A percentile compares a stretch with the other conserved stretches of the same genome.
phyloP scores from a whole-genome alignment of 441 rosid genomes.

The Pelargonium fulgidum region DNA sequence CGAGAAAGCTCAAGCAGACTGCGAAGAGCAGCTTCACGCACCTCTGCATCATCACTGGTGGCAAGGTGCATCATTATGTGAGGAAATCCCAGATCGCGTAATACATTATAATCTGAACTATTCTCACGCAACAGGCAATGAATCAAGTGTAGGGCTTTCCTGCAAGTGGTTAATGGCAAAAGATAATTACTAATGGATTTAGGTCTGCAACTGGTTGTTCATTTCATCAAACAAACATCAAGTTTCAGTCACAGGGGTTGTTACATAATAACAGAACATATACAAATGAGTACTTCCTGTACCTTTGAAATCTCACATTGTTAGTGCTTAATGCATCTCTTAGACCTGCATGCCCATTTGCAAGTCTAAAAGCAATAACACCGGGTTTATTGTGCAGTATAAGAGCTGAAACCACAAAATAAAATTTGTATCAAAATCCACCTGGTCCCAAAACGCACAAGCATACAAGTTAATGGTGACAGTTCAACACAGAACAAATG shows the following conservation, averaged over 20 bases:
- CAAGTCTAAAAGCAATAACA: conserved; percentile 71
- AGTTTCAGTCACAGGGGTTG: no score
- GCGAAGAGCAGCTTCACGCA: conserved; percentile 78
- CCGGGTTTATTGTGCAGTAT: conserved; percentile 77
- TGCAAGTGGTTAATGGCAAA: conserved; percentile 22
- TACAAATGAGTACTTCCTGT: neutral
- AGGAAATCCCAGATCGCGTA: conserved; percentile 63
- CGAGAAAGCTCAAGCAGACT: conserved; percentile 60
- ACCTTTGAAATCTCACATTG: conserved; percentile 76
- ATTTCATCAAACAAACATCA: no score
- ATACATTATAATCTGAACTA: conserved; percentile 52
- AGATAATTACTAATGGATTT: neutral
- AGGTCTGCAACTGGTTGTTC: no score
- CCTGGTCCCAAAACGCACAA: neutral
- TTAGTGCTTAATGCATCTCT: conserved; percentile 73
- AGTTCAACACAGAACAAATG: neutral
- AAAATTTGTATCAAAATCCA: conserved; percentile 15
- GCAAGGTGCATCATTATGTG: conserved; percentile 75
- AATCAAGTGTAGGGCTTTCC: conserved; percentile 83
- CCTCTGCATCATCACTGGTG: conserved; percentile 55
- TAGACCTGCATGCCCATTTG: conserved; percentile 75
- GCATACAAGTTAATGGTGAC: no score
- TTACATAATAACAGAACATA: neutral
- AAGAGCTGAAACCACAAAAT: conserved; percentile 47
- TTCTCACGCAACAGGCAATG: conserved; percentile 77